Conservation (phyloP, 2,329 filamentous ascomycete genomes). For the Rhynchosporium agropyri region DNA sequence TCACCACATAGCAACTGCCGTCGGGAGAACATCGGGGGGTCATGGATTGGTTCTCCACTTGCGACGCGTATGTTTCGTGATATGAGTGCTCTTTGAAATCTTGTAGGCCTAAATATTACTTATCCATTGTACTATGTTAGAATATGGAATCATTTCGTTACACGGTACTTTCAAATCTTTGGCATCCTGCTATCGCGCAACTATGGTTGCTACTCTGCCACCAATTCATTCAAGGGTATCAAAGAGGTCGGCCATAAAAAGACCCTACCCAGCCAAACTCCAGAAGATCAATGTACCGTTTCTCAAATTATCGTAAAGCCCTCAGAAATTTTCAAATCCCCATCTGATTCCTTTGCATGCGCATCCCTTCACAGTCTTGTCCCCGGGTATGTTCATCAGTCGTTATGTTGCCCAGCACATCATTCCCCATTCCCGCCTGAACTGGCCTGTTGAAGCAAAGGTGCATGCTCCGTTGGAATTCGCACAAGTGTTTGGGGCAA, state of each 20-base stretch:
- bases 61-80: constrained; percentile 19
- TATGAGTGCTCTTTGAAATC: background rate
- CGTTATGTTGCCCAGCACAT: constrained; percentile 3
- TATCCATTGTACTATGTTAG: background rate
- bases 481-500: constrained; percentile 82
- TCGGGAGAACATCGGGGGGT: background rate
- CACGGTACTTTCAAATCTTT: background rate
- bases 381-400: constrained; percentile 15
- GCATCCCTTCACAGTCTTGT: background rate
- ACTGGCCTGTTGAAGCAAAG: constrained; percentile 53
- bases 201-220: background rate
- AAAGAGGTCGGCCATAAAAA: background rate
- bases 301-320: background rate
- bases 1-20: constrained; percentile 29
- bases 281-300: background rate
- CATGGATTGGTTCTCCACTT: background rate
- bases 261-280: background rate
- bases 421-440: constrained; percentile 27
- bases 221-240: background rate
- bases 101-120: too few relatives aligned
- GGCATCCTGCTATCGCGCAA: background rate
- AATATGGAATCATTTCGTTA: too few relatives aligned
- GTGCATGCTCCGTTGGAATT: constrained; percentile 79
- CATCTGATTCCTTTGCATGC: background rate
- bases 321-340: background rate